Conservation (phyloP, 1,284 basidiomycete species). For the Tylopilus sp. region DNA sequence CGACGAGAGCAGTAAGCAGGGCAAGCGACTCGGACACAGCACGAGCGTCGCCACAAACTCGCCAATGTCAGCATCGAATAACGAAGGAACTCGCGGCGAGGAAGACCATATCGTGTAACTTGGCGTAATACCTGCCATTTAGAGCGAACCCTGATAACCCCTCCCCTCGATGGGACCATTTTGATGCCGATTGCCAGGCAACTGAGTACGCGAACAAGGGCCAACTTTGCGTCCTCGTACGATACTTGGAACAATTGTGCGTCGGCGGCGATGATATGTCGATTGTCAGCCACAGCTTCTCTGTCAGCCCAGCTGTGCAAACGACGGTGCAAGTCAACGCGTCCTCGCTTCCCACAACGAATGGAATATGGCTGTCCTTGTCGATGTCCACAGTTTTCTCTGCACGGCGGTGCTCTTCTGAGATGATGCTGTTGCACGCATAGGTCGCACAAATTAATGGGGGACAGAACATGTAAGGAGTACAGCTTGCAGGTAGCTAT, state of each 20-base stretch:
- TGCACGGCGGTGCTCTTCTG: neutral
- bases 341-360: conserved; percentile 17
- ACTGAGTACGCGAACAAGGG: conserved; percentile 16
- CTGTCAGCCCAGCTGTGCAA: conserved; percentile 9
- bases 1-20: neutral
- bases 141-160: conserved; percentile 4
- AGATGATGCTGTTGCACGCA: conserved; percentile 5
- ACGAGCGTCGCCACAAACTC: conserved; percentile 13
- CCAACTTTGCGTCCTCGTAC: neutral
- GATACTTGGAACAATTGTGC: conserved; percentile 1
- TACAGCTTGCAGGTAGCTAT: conserved; percentile 20
- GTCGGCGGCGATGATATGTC: conserved; percentile 5
- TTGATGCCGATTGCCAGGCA: conserved; percentile 30
- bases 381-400: neutral
- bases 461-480: conserved; percentile 13
- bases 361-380: conserved; percentile 20
- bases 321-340: neutral
- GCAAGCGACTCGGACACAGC: neutral
- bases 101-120: too few species aligned
- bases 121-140: conserved; percentile 1
- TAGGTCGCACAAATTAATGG: neutral
- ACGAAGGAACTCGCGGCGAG: conserved; percentile 3
- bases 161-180: conserved; percentile 5
- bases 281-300: conserved; percentile 15
- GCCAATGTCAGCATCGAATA: neutral